phyloP scores from a whole-genome alignment of 805 yeast species.

The Pichia heedii region DNA sequence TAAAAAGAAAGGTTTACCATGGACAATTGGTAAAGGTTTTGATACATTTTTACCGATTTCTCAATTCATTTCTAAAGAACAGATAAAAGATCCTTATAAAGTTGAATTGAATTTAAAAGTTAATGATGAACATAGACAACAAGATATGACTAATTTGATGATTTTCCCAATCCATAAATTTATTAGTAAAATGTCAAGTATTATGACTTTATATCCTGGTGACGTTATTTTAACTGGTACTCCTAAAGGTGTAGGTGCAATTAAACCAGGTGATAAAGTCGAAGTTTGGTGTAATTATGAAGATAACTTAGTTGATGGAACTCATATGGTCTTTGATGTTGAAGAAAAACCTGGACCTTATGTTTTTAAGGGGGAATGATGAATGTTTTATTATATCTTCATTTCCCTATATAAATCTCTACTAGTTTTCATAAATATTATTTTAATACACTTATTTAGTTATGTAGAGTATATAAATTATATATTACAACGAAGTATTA shows the following conservation, averaged over 20 bases:
- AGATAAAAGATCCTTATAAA: conserved; percentile 66
- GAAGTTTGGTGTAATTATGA: conserved; percentile 52
- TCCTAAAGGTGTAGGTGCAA: conserved; percentile 92
- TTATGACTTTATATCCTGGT: conserved; percentile 86
- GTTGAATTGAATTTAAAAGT: conserved; percentile 55
- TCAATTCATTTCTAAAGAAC: conserved; percentile 51
- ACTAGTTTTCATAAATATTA: too few species aligned
- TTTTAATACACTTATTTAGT: too few species aligned
- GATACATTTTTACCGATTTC: conserved; percentile 94
- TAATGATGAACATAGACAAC: conserved; percentile 63
- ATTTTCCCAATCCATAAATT: conserved; percentile 78
- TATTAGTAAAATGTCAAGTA: conserved; percentile 69
- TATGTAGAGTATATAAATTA: too few species aligned
- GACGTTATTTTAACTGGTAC: conserved; percentile 93
- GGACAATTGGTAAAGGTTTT: conserved; percentile 95
- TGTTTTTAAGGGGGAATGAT: conserved; percentile 27
- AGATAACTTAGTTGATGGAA: conserved; percentile 46
- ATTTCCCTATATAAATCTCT: too few species aligned
- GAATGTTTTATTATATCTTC: too few species aligned
- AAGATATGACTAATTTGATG: conserved; percentile 76
- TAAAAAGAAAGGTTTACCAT: conserved; percentile 87
- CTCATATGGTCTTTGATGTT: conserved; percentile 41
- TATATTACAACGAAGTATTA: too few species aligned
- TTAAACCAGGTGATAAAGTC: conserved; percentile 70
- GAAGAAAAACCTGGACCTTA: conserved; percentile 53